A percentile compares a stretch with the other conserved stretches of the same genome.
Evolutionary conservation across 225 moss, liverwort and hornwort genomes (phyloP).

Genomic region (Bryum argenteum): DNA sequence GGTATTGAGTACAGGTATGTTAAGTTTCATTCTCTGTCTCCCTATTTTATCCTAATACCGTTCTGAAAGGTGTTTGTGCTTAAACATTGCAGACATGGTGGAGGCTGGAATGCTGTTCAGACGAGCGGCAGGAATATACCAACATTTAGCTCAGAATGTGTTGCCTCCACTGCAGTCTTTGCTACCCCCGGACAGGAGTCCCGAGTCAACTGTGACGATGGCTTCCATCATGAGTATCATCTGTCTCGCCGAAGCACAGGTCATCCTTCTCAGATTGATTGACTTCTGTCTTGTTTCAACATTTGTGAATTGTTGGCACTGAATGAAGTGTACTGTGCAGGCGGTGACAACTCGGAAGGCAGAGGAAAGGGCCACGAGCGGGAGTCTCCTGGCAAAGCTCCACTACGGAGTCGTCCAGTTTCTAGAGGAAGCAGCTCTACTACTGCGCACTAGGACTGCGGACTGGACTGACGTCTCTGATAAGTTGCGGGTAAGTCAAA

Average conservation of each 20-base stretch:
- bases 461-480: constrained; percentile 94
- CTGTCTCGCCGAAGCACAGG: constrained; percentile 99
- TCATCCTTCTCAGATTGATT: constrained; percentile 23
- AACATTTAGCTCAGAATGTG: constrained; percentile 81
- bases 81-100: constrained; percentile 68
- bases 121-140: constrained; percentile 90
- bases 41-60: neutral
- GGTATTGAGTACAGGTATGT: constrained; percentile 80
- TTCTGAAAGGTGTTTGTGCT: neutral
- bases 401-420: constrained; percentile 99
- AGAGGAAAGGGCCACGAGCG: constrained; percentile 92
- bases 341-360: constrained; percentile 96
- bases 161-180: constrained; percentile 60
- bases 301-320: constrained; percentile 3
- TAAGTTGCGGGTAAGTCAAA: constrained; percentile 70
- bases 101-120: constrained; percentile 86
- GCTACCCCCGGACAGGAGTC: constrained; percentile 84
- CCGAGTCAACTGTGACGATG: constrained; percentile 81
- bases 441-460: constrained; percentile 66
- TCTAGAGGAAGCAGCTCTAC: constrained; percentile 71
- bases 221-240: constrained; percentile 85
- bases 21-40: neutral
- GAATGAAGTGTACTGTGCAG: constrained; percentile 41
- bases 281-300: neutral
- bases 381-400: constrained; percentile 90